phyloP scores from a whole-genome alignment of 768 basidiomycete species.

The Thelephora ganbajun region DNA sequence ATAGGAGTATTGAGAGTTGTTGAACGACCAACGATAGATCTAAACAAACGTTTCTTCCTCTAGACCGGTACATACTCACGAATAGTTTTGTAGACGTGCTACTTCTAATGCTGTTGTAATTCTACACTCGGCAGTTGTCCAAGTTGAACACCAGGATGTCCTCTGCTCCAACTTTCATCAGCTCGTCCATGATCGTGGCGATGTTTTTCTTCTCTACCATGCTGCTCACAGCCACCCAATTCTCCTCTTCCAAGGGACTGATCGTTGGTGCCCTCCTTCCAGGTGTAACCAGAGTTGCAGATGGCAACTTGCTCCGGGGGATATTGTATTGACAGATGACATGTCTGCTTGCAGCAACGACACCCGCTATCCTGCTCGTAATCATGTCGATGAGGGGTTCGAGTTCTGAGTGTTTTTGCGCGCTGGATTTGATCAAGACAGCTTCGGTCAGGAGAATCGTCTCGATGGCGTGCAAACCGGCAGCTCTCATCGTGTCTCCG shows the following conservation, averaged over 20 bases:
- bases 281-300: conserved; percentile 65
- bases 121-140: conserved; percentile 84
- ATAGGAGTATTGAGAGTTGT: no score
- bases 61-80: no score
- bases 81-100: no score
- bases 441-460: conserved; percentile 82
- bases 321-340: conserved; percentile 92
- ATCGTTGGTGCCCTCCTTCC: conserved; percentile 85
- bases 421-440: conserved; percentile 76
- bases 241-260: conserved; percentile 63
- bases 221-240: conserved; percentile 84
- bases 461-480: conserved; percentile 85
- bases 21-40: no score
- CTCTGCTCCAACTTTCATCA: conserved; percentile 74
- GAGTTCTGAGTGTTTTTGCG: conserved; percentile 47
- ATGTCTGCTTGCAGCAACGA: conserved; percentile 77
- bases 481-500: conserved; percentile 98
- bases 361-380: conserved; percentile 81
- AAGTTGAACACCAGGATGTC: conserved; percentile 84
- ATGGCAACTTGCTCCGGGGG: conserved; percentile 41
- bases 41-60: no score
- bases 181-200: conserved; percentile 80
- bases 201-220: conserved; percentile 81
- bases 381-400: conserved; percentile 62
- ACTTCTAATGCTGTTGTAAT: no score